Base-by-base conservation (phyloP, 1,139 yeast genomes). In the Candida glucosophila region DNA sequence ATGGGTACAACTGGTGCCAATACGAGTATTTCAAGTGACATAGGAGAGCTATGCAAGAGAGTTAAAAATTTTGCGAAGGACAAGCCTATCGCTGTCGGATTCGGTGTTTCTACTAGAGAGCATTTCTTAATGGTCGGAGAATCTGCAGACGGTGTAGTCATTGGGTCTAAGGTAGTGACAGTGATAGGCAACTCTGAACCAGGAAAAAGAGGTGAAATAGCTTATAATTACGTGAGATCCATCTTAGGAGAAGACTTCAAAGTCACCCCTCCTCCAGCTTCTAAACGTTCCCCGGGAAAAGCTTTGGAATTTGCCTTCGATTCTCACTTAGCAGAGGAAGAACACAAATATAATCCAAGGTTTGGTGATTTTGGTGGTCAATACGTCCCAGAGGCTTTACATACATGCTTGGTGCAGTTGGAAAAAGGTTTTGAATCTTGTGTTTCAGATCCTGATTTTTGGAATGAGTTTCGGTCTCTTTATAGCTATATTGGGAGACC, bases 351-450 rank as follows among this genome's bases (percentile, higher is more conserved):
- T 45, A 72, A 77, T 38, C 75, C 86, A 23, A 69, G 80, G 38
- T 90, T 88, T 43, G 99, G 98, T 44, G 88, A 77, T 29, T 92
- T 85, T 48, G 99, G 99, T 52, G 99, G 99, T 32, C 98, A 90
- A 59, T 90, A 82, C 49, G 97, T 92, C 18, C 99, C 99, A 23
- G 99, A 90, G 60, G 88, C 95, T 14, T 64, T 90, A 45, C 92
- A 88, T 54, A 73, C 94, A 23, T 90, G 97, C 63, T 67, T 90
- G 39, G 73, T 76, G 34, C 95, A 92, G 56, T 70, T 92, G 33
- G 97, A 90, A 58, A 64, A 53, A 31, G 96, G 86, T 5, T 92
- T 88, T 51, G 88, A 81, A 49, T 70, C 66, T 23, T 95, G 96
- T 11, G 76, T 77, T 36, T 85, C 88, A 19, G 97, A 90, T 53